A percentile compares a stretch with the other conserved stretches of the same genome.
These are phyloP conservation scores for Diutina ranongensis DNA, from an alignment of 1,139 yeast species.

Conservation along the genomic window DNA sequence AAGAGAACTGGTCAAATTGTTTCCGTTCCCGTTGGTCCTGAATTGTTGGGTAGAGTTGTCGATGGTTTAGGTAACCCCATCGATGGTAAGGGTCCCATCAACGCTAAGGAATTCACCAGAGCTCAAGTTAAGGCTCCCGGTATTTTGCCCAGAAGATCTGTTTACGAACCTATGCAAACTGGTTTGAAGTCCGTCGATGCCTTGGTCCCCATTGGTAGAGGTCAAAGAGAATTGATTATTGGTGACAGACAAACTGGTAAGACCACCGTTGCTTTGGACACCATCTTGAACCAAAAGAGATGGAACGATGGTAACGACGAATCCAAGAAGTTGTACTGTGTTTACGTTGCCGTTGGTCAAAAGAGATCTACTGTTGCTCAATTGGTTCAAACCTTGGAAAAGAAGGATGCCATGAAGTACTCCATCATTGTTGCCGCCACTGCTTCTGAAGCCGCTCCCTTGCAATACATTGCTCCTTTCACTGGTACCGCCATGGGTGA, in stretches of 20 bases:
- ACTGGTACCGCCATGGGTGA: conserved; percentile 99
- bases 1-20: conserved; percentile 99
- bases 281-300: conserved; percentile 98
- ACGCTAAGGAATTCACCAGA: conserved; percentile 75
- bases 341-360: conserved; percentile 99
- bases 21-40: conserved; percentile 98
- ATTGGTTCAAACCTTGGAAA: conserved; percentile 97
- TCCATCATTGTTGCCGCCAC: conserved; percentile 98
- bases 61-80: conserved; percentile 99
- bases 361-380: conserved; percentile 99
- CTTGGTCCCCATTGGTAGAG: conserved; percentile 99
- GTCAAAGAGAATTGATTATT: conserved; percentile 99
- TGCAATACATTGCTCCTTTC: conserved; percentile 99
- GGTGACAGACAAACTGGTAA: conserved; percentile 99
- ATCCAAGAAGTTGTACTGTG: conserved; percentile 98
- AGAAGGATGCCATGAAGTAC: conserved; percentile 96
- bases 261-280: conserved; percentile 97
- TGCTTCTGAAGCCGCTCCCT: conserved; percentile 99
- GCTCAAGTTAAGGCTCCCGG: conserved; percentile 99
- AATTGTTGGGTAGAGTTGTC: conserved; percentile 96
- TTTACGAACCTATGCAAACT: conserved; percentile 98
- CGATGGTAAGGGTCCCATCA: conserved; percentile 99
- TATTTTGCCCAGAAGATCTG: conserved; percentile 98
- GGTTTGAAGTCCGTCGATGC: conserved; percentile 99
- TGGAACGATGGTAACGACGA: conserved; percentile 95